phyloP scores from a whole-genome alignment of 495 filamentous ascomycete genomes.

The Lepraria neglecta region DNA sequence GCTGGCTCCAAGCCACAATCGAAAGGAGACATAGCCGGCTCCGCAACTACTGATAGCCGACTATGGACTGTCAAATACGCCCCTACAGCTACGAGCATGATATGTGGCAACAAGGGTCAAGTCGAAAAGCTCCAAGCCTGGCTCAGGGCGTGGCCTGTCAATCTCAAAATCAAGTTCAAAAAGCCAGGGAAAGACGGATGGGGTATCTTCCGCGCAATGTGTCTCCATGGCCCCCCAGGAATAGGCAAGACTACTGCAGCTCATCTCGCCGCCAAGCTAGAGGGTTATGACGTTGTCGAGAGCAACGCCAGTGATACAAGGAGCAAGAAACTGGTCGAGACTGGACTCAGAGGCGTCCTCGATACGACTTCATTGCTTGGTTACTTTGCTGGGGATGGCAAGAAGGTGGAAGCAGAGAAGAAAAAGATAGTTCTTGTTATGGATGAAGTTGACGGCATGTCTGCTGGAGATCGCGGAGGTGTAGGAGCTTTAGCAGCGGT shows the following conservation, averaged over 20 bases:
- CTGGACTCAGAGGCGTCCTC: conserved; percentile 75
- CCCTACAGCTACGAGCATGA: conserved; percentile 71
- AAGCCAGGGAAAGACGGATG: conserved; percentile 74
- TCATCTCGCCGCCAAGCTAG: conserved; percentile 85
- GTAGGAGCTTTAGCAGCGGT: conserved; percentile 90
- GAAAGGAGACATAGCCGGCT: conserved; percentile 25
- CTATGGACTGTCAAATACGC: conserved; percentile 98
- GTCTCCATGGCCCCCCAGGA: conserved; percentile 89
- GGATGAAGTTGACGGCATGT: conserved; percentile 99
- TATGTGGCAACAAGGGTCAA: conserved; percentile 87
- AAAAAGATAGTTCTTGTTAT: conserved; percentile 94
- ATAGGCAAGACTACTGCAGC: conserved; percentile 98
- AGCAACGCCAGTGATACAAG: conserved; percentile 95
- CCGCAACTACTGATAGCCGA: conserved; percentile 51
- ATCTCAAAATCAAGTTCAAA: conserved; percentile 67
- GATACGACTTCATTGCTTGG: conserved; percentile 89
- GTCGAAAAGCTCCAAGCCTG: conserved; percentile 87
- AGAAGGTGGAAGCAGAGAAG: conserved; percentile 70
- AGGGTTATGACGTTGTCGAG: conserved; percentile 89
- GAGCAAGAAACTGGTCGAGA: conserved; percentile 94
- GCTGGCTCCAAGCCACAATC: conserved; percentile 25
- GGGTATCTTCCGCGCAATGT: conserved; percentile 72
- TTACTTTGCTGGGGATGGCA: conserved; percentile 80
- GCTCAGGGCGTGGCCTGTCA: conserved; percentile 74
- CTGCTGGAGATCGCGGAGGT: conserved; percentile 89